phyloP scores from a whole-genome alignment of 805 yeast genomes.

The Sporopachydermia lactativora region DNA sequence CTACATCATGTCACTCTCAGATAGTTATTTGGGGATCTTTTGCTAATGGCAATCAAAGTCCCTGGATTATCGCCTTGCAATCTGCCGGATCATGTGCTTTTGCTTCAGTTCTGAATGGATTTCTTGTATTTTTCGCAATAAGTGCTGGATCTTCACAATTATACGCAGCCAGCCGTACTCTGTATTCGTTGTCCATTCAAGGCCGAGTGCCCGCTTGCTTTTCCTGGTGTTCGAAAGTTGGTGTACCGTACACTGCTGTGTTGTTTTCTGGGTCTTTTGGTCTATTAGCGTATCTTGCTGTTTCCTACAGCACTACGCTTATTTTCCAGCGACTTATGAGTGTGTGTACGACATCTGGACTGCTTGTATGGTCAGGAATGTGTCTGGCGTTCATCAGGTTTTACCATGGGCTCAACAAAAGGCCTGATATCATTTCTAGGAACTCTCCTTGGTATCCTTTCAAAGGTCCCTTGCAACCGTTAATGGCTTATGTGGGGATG shows the following conservation, averaged over 20 bases:
- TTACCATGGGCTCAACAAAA: constrained; percentile 40
- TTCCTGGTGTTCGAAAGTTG: constrained; percentile 42
- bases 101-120: constrained; percentile 36
- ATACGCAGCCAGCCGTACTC: constrained; percentile 46
- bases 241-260: constrained; percentile 66
- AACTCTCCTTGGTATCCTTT: constrained; percentile 55
- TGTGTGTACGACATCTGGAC: constrained; percentile 59
- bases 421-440: constrained; percentile 54
- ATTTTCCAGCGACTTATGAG: constrained; percentile 57
- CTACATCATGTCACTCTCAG: constrained; percentile 6
- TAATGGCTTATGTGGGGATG: constrained; percentile 47
- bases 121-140: constrained; percentile 39
- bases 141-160: constrained; percentile 44
- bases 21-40: constrained; percentile 11
- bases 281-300: constrained; percentile 43
- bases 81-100: constrained; percentile 36
- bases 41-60: constrained; percentile 36
- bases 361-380: constrained; percentile 69
- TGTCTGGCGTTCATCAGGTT: constrained; percentile 51
- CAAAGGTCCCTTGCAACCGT: constrained; percentile 59
- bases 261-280: constrained; percentile 49
- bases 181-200: constrained; percentile 39
- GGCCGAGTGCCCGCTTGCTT: constrained; percentile 50
- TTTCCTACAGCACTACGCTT: constrained; percentile 38
- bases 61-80: constrained; percentile 43